Base-by-base conservation (phyloP, 1,284 basidiomycete species). In the Marasmius fiardii region DNA sequence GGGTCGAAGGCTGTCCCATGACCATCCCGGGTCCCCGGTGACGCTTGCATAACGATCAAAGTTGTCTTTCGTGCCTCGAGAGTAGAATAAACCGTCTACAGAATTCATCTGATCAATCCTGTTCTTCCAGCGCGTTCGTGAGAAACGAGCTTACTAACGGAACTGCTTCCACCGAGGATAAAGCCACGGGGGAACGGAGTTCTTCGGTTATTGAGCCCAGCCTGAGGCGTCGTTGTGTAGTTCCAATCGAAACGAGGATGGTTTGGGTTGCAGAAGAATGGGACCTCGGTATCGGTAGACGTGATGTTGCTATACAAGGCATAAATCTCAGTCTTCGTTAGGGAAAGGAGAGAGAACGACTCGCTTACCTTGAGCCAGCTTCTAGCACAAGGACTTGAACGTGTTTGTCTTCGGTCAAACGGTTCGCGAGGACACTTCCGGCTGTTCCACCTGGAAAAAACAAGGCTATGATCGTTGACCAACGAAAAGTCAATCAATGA, bases 381-480 rank as follows among this genome's bases (percentile, higher is more conserved):
- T 76, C 74, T 43, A 76, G 64, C 23, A 75, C 67, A 20, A 74
- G 68, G 8, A 76, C 70, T 4, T 67, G 69, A 34, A 62, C 64
- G 23, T 59, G 45, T 0, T 68, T 51, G 57, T 77, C 72, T 52
- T 77, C 75, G 0, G 72, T 65, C 20, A 81, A 64, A 4, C 79
- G 68, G 45, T 67, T 68, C 1, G 78, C 78, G 2, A 80, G 67
- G 1, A 58, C 55, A 28, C 58, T 60, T 23, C 65, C 65, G 23
- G 58, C 63, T 4, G 61, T 59, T 45, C 65, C 63, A 28, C 57
- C 64, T 65, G 41, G 20, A 8, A 18, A 31, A 7, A 39, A 48
- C 1, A 35, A 31, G 28, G 45, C 10, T 50, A 14, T 34, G 20
- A 10, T 28, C 10, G 8, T 23, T 35, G 26, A n/a, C 18, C 10